Conservation (phyloP, 108 stramenopile genomes). For the Mediolabrus comicus region DNA sequence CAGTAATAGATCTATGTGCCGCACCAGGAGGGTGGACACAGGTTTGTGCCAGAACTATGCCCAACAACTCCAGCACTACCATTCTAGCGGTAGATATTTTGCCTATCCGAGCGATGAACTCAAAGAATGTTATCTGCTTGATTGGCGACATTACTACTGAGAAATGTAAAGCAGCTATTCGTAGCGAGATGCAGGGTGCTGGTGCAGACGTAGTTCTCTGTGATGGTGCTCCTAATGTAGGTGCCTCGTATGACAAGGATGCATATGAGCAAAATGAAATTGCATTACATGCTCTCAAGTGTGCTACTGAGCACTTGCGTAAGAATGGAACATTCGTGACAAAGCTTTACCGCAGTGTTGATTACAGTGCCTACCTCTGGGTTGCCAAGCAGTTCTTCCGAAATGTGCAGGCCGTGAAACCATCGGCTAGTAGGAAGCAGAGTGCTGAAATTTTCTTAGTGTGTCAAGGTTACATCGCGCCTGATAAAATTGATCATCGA, state of each 20-base stretch:
- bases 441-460: constrained; percentile 99
- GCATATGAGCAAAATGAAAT: constrained; percentile 99
- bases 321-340: constrained; percentile 92
- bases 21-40: constrained; percentile 99
- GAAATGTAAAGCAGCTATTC: constrained; percentile 87
- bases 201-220: constrained; percentile 96
- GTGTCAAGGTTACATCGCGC: constrained; percentile 84
- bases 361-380: constrained; percentile 97
- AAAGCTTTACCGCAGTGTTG: constrained; percentile 95
- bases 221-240: constrained; percentile 99
- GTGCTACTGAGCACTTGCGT: constrained; percentile 92
- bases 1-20: constrained; percentile 97
- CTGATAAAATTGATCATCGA: constrained; percentile 92
- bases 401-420: constrained; percentile 91
- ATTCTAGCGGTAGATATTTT: constrained; percentile 98
- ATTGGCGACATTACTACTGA: constrained; percentile 98
- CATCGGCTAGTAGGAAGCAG: constrained; percentile 87
- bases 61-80: constrained; percentile 50
- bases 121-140: constrained; percentile 84
- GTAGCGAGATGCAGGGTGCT: constrained; percentile 64
- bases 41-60: constrained; percentile 84
- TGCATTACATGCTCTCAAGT: constrained; percentile 92
- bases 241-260: constrained; percentile 95
- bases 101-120: constrained; percentile 83
- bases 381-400: constrained; percentile 95